phyloP scores from a whole-genome alignment of 495 filamentous ascomycete genomes.

The Penicillium tannophilum region DNA sequence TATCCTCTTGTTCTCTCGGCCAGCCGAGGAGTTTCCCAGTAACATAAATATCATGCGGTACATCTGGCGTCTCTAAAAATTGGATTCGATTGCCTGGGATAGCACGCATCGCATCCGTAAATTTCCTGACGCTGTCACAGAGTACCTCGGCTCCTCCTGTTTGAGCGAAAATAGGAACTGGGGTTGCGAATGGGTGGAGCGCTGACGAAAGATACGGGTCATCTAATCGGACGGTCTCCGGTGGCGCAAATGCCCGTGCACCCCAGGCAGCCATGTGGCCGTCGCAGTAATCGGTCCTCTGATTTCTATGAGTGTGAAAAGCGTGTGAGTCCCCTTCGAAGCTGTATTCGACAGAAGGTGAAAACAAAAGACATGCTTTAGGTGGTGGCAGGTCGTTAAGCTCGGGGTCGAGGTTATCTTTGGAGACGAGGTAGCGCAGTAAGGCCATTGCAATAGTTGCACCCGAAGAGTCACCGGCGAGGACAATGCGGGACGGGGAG shows the following conservation, averaged over 20 bases:
- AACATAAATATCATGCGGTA: constrained; percentile 39
- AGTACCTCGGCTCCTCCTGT: constrained; percentile 38
- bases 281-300: constrained; percentile 31
- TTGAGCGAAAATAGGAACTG: constrained; percentile 35
- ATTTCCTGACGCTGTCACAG: constrained; percentile 29
- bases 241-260: constrained; percentile 21
- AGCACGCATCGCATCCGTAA: constrained; percentile 28
- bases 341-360: constrained; percentile 32
- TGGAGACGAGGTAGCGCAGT: constrained; percentile 33
- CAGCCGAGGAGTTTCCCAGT: constrained; percentile 31
- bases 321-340: constrained; percentile 12
- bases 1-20: constrained; percentile 23
- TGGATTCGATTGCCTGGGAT: constrained; percentile 23
- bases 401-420: not conserved
- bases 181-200: constrained; percentile 32
- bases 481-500: constrained; percentile 31
- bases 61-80: constrained; percentile 25
- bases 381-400: constrained; percentile 16
- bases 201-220: constrained; percentile 33
- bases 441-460: constrained; percentile 40
- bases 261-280: constrained; percentile 35
- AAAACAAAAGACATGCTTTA: constrained; percentile 31
- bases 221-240: constrained; percentile 13
- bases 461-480: constrained; percentile 48
- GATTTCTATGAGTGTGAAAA: constrained; percentile 26